Conservation (phyloP, 192 early-diverging fungal species). For the Helicostylum pulchrum region DNA sequence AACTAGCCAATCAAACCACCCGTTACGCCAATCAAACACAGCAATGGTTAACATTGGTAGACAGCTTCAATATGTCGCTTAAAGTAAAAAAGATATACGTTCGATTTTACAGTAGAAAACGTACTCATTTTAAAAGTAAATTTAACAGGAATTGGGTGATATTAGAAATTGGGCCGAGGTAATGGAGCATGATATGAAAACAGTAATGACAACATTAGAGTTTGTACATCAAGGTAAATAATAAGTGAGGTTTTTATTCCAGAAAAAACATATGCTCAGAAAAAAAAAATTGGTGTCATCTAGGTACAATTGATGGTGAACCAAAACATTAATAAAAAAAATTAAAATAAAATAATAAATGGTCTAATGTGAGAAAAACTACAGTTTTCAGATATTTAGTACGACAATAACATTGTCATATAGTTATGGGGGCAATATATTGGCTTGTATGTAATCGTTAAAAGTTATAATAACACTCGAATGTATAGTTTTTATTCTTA, state of each 20-base stretch:
- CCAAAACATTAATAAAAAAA: no score
- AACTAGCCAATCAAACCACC: constrained; percentile 45
- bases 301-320: constrained; percentile 8
- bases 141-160: constrained; percentile 75
- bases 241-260: neutral
- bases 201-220: constrained; percentile 66
- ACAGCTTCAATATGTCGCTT: constrained; percentile 69
- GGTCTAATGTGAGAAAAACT: no score
- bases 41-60: constrained; percentile 76
- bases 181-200: constrained; percentile 80
- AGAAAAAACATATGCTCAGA: neutral
- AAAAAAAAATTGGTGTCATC: neutral
- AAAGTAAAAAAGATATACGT: constrained; percentile 55
- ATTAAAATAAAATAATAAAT: no score
- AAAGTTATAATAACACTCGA: no score
- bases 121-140: neutral
- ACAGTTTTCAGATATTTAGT: no score
- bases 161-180: constrained; percentile 82
- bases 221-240: constrained; percentile 34
- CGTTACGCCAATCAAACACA: constrained; percentile 61
- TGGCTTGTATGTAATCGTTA: no score
- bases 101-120: neutral
- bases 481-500: no score
- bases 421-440: no score
- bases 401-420: no score